Evolutionary conservation across 345 rosid genomes (phyloP), one percentile per base, ranked within the genome.

Genomic region (Brassica incana): DNA sequence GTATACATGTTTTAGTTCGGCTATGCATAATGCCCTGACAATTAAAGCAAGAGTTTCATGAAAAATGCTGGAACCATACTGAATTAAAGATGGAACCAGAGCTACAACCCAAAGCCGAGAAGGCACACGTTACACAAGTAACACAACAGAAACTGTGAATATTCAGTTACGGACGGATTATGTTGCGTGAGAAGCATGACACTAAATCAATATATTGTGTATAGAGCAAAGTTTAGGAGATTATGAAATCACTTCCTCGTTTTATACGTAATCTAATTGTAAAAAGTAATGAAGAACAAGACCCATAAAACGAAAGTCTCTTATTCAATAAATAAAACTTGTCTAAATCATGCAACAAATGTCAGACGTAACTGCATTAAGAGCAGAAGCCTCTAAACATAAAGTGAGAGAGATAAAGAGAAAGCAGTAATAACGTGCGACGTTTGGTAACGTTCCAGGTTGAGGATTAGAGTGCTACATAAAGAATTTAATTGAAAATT

Each of bases 151-250:
- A 14, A 5, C 5, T 48, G 54, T 48, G 54, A 48, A 14, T 48
- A 48, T 48, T 48, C 54, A 48, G 54, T 14, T 14, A 14, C 32
- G 8, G 15, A 74, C 65, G 50, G 23, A 30, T 6, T 45, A 63
- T 73, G 32, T 65, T 50, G 77, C 8, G 11, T 7, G 48, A 50
- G 52, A 64, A 50, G 15, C 72, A 66, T 75, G 65, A 2, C 71
- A 74, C 3, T 38, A 38, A 23, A 72, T 65, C 63, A 33, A 65
- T 30, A 52, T 65, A 52, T 8, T 75, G 56, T 52, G 72, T 54
- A 8, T 52, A 33, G 23, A 20, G 20, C 33, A 2, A 18, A 8
- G 33, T 74, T 33, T 4, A 38, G 35, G 35, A 59, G 1, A 36
- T 58, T 71, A 56, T 2, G 50, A 36, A 61, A 14, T 20, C 36